Percentiles rank a stretch among this genome's conserved stretches.
phyloP scores from a whole-genome alignment of 108 stramenopile species.

The Cyclostephanos tholiformis region DNA sequence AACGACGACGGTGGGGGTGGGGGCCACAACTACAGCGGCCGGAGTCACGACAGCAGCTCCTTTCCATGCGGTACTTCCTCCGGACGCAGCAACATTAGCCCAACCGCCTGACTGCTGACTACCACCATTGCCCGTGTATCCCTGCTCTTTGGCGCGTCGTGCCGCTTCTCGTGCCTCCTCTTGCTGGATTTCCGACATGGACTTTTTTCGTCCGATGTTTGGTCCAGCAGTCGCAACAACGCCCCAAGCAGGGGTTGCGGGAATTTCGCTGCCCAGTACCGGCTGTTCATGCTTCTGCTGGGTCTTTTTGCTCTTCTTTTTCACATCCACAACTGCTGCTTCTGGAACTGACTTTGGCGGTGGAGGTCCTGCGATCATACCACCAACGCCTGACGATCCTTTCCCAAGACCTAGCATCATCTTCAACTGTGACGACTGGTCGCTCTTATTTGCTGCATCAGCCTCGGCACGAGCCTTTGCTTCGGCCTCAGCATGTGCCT shows the following conservation, averaged over 20 bases:
- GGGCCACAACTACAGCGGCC: conserved; percentile 33
- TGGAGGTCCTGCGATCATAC: conserved; percentile 25
- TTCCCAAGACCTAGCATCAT: conserved; percentile 86
- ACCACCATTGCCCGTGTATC: conserved; percentile 24
- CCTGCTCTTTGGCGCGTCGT: conserved; percentile 59
- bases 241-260: conserved; percentile 80
- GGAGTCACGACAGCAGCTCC: conserved; percentile 46
- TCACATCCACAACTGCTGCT: conserved; percentile 19
- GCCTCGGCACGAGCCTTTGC: conserved; percentile 38
- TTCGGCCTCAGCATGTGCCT: conserved; percentile 30
- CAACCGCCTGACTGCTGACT: conserved; percentile 60
- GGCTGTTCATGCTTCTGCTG: conserved; percentile 42
- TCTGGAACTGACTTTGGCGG: conserved; percentile 11
- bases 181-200: conserved; percentile 89
- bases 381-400: conserved; percentile 23
- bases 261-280: conserved; percentile 11
- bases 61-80: conserved; percentile 66
- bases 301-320: conserved; percentile 42
- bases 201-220: conserved; percentile 49
- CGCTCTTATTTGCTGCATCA: conserved; percentile 31
- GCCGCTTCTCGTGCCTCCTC: conserved; percentile 84
- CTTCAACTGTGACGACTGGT: conserved; percentile 70
- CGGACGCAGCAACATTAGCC: conserved; percentile 80
- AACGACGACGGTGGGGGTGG: conserved; percentile 48
- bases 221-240: conserved; percentile 37